A percentile compares a stretch with the other conserved stretches of the same genome.
phyloP scores from a whole-genome alignment of 768 basidiomycete species.

The Tulasnella calospora region DNA sequence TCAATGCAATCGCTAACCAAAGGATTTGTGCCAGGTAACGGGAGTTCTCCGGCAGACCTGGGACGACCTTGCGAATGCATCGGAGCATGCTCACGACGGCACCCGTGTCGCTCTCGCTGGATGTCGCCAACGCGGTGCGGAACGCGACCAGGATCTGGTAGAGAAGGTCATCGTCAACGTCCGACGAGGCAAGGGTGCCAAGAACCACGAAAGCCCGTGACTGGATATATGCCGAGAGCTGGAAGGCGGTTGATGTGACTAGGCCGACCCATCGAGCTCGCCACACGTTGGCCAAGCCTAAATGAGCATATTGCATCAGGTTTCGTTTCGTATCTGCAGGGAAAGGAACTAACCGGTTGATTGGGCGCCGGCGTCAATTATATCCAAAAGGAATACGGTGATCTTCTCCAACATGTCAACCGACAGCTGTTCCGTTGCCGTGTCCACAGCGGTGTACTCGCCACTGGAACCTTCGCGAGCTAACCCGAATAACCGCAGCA shows the following conservation, averaged over 20 bases:
- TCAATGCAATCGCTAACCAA: slow-evolving; percentile 81
- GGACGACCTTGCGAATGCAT: slow-evolving; percentile 73
- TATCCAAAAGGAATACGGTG: slow-evolving; percentile 54
- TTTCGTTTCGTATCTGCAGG: not conserved
- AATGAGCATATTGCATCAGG: slow-evolving; percentile 11
- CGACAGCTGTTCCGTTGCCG: slow-evolving; percentile 48
- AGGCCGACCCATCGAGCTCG: slow-evolving; percentile 90
- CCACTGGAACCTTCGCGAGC: slow-evolving; percentile 56
- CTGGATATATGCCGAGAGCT: slow-evolving; percentile 82
- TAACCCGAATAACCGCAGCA: slow-evolving; percentile 70
- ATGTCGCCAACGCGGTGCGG: slow-evolving; percentile 52
- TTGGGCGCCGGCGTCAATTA: slow-evolving; percentile 61
- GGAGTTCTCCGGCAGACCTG: slow-evolving; percentile 61
- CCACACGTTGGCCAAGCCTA: slow-evolving; percentile 82
- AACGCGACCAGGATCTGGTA: slow-evolving; percentile 92
- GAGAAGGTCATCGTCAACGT: slow-evolving; percentile 87
- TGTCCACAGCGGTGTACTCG: slow-evolving; percentile 60
- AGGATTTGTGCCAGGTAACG: slow-evolving; percentile 71
- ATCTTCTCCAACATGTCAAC: slow-evolving; percentile 67
- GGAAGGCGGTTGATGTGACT: slow-evolving; percentile 83
- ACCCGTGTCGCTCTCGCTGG: slow-evolving; percentile 54
- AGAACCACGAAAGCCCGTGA: slow-evolving; percentile 80
- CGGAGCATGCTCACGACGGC: slow-evolving; percentile 84
- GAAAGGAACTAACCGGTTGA: slow-evolving; percentile 54
- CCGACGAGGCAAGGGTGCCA: slow-evolving; percentile 72